Conservation (phyloP, 768 basidiomycete species). For the Hypsizygus marmoreus region DNA sequence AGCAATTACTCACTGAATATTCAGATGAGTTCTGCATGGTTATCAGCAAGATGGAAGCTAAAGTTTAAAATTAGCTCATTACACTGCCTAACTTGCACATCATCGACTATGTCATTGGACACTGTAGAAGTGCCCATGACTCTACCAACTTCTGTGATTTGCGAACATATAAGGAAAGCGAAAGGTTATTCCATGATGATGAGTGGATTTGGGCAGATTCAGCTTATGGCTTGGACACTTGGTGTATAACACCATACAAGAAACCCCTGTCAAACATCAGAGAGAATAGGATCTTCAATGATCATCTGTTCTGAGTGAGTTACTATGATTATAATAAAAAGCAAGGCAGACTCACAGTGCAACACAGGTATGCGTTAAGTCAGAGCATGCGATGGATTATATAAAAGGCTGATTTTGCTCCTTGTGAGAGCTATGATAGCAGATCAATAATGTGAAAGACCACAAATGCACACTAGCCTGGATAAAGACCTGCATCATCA, state of each 20-base stretch:
- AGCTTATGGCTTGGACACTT: constrained; percentile 33
- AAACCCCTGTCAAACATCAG: constrained; percentile 21
- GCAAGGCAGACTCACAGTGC: background rate
- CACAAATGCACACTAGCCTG: constrained; percentile 18
- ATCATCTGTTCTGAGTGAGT: constrained; percentile 21
- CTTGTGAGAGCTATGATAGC: constrained; percentile 25
- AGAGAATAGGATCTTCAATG: constrained; percentile 27
- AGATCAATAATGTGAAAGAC: constrained; percentile 22
- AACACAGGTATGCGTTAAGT: constrained; percentile 24
- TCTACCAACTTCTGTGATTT: constrained; percentile 31
- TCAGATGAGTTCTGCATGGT: constrained; percentile 27
- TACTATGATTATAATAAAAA: background rate
- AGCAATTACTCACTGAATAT: constrained; percentile 40
- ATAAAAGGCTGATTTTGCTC: constrained; percentile 28
- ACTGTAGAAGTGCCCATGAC: constrained; percentile 33
- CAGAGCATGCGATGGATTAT: constrained; percentile 30
- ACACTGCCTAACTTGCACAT: constrained; percentile 37
- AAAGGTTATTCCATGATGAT: constrained; percentile 19
- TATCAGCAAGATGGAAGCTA: no score
- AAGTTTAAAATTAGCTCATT: constrained; percentile 27
- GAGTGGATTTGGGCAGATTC: constrained; percentile 42
- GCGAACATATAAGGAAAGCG: constrained; percentile 17
- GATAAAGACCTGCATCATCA: constrained; percentile 23
- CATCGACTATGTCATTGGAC: constrained; percentile 32
- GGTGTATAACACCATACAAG: constrained; percentile 33